A percentile compares a stretch with the other conserved stretches of the same genome.
Conservation (phyloP, 805 yeast genomes). For the Starmera amethionina region DNA sequence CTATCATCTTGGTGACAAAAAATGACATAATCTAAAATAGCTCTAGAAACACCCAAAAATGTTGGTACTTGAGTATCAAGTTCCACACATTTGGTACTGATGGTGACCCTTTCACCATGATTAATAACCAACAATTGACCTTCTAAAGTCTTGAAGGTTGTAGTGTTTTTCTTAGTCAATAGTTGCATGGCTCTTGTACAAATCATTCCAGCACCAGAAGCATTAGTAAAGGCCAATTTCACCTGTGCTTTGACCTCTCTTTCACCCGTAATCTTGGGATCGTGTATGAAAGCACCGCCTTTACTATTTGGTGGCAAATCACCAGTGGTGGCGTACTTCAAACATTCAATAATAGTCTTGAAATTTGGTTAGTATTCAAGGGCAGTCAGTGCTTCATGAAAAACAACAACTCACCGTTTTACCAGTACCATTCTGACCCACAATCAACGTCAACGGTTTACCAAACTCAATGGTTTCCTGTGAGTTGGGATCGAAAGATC, state of each 20-base stretch:
- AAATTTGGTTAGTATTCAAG: not conserved
- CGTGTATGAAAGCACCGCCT: slow-evolving; percentile 94
- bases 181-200: slow-evolving; percentile 80
- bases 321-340: slow-evolving; percentile 91
- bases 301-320: slow-evolving; percentile 91
- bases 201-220: slow-evolving; percentile 70
- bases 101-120: slow-evolving; percentile 58
- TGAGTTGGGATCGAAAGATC: slow-evolving; percentile 83
- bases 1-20: slow-evolving; percentile 98
- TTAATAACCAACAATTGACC: slow-evolving; percentile 70
- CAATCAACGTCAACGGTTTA: slow-evolving; percentile 82
- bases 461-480: slow-evolving; percentile 85
- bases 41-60: slow-evolving; percentile 78
- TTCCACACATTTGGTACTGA: slow-evolving; percentile 77
- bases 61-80: slow-evolving; percentile 74
- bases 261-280: slow-evolving; percentile 73
- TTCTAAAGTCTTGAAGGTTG: slow-evolving; percentile 85
- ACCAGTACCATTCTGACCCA: slow-evolving; percentile 95
- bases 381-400: too few relatives aligned
- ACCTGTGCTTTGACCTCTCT: slow-evolving; percentile 82
- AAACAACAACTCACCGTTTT: slow-evolving; percentile 43
- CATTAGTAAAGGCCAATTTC: slow-evolving; percentile 71
- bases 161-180: slow-evolving; percentile 45
- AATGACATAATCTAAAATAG: slow-evolving; percentile 83
- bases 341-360: slow-evolving; percentile 80